Evolutionary conservation across 768 basidiomycete genomes (phyloP).

Genomic region (Suillus lakei): DNA sequence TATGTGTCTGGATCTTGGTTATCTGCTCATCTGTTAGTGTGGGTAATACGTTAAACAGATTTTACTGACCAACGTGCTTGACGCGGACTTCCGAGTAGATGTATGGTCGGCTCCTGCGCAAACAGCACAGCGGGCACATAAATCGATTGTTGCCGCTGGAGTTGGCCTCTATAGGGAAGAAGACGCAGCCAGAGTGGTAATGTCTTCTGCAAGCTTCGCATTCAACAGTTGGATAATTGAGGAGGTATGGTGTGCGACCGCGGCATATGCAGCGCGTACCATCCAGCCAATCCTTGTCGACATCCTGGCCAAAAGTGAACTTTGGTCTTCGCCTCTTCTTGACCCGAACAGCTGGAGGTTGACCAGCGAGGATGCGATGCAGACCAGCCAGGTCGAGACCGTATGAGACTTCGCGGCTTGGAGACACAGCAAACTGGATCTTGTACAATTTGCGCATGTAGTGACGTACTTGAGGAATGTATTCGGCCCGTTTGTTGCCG

Average conservation of each 20-base stretch:
- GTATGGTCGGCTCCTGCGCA: constrained; percentile 74
- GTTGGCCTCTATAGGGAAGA: constrained; percentile 57
- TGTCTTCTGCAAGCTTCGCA: constrained; percentile 68
- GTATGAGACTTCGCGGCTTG: constrained; percentile 79
- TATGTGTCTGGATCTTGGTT: constrained; percentile 59
- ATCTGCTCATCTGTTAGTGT: constrained; percentile 36
- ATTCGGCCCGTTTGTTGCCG: constrained; percentile 74
- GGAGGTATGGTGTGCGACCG: constrained; percentile 63
- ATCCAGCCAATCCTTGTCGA: constrained; percentile 74
- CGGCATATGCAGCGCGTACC: constrained; percentile 83
- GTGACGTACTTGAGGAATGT: constrained; percentile 83
- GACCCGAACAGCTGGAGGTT: constrained; percentile 52
- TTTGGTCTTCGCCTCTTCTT: constrained; percentile 63
- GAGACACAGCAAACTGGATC: constrained; percentile 88
- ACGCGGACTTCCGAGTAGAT: constrained; percentile 80
- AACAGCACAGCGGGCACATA: constrained; percentile 77
- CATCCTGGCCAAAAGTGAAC: constrained; percentile 78
- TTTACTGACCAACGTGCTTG: constrained; percentile 57
- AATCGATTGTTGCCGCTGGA: constrained; percentile 46
- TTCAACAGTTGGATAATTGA: constrained; percentile 64
- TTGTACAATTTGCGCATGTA: constrained; percentile 91
- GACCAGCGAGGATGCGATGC: constrained; percentile 78
- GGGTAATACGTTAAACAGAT: constrained; percentile 13
- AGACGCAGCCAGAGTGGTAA: constrained; percentile 80
- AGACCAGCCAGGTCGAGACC: constrained; percentile 83